These are phyloP conservation scores for Lactarius pseudohatsudake DNA, from an alignment of 768 basidiomycete species.

Conservation along the genomic window DNA sequence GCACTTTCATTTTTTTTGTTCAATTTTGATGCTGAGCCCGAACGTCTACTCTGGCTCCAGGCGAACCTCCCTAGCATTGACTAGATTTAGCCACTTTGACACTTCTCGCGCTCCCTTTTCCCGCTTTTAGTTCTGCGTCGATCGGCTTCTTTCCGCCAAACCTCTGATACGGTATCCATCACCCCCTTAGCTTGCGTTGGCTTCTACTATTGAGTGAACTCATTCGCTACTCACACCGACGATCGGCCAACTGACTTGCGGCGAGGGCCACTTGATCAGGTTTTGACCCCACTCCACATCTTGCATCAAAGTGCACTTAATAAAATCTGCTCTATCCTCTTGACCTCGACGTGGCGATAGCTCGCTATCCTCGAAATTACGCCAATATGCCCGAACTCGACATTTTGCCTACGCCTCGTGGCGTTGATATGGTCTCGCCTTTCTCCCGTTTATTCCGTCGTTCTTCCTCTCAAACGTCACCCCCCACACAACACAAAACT, in stretches of 20 bases:
- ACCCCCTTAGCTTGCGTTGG: slow-evolving; percentile 76
- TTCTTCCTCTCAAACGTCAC: slow-evolving; percentile 31
- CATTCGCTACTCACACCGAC: slow-evolving; percentile 52
- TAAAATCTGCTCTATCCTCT: not conserved
- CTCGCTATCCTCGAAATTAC: slow-evolving; percentile 4
- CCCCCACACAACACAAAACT: not conserved
- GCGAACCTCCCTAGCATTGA: slow-evolving; percentile 77
- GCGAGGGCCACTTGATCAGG: slow-evolving; percentile 65
- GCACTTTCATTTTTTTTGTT: slow-evolving; percentile 4
- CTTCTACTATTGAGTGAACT: slow-evolving; percentile 52
- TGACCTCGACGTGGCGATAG: slow-evolving; percentile 15
- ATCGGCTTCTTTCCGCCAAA: slow-evolving; percentile 34
- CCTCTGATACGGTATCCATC: slow-evolving; percentile 23
- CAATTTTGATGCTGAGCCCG: slow-evolving; percentile 9
- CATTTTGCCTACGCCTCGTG: slow-evolving; percentile 41
- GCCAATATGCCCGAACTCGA: slow-evolving; percentile 58
- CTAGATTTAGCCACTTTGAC: slow-evolving; percentile 13
- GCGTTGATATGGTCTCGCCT: slow-evolving; percentile 36
- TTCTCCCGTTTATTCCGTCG: slow-evolving; percentile 12
- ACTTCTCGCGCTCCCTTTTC: slow-evolving; percentile 9
- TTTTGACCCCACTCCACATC: slow-evolving; percentile 34
- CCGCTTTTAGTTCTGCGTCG: slow-evolving; percentile 17
- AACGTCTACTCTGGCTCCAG: slow-evolving; percentile 39
- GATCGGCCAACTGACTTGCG: slow-evolving; percentile 67
- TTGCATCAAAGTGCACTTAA: not conserved